A percentile compares a stretch with the other conserved stretches of the same genome.
Conservation (phyloP, 371 early-diverging fungal species). For the Basidiobolus meristosporus region DNA sequence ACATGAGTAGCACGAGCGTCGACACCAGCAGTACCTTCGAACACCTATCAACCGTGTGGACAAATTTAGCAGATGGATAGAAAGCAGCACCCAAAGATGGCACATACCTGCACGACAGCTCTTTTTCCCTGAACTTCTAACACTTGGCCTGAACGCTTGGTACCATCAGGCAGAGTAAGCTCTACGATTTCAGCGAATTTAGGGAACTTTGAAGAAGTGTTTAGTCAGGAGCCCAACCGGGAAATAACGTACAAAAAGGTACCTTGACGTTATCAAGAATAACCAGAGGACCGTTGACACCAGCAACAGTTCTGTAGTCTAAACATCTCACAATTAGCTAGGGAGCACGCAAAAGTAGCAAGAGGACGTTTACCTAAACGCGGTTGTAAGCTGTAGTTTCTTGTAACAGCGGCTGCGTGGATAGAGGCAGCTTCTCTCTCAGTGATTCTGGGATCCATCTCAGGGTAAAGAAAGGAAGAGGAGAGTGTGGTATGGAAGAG, state of each 20-base stretch:
- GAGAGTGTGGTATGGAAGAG: no score
- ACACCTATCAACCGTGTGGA: no score
- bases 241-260: no score
- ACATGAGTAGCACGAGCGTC: slow-evolving; percentile 95
- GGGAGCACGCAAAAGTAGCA: no score
- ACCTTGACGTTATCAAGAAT: slow-evolving; percentile 98
- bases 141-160: slow-evolving; percentile 94
- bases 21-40: slow-evolving; percentile 98
- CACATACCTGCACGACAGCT: slow-evolving; percentile 87
- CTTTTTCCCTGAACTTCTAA: slow-evolving; percentile 97
- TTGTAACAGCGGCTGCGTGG: slow-evolving; percentile 65
- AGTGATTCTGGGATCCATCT: slow-evolving; percentile 10
- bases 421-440: slow-evolving; percentile 42
- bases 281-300: slow-evolving; percentile 99
- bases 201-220: slow-evolving; percentile 44
- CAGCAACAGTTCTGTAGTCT: slow-evolving; percentile 97
- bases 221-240: no score
- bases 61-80: background rate
- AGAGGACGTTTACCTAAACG: slow-evolving; percentile 64
- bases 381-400: slow-evolving; percentile 74
- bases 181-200: slow-evolving; percentile 98
- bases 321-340: background rate
- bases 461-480: no score
- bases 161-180: slow-evolving; percentile 94
- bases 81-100: background rate